Evolutionary conservation across 129 eudicot species (phyloP), one percentile per base, ranked within the genome.

Genomic region (Escallonia rubra): DNA sequence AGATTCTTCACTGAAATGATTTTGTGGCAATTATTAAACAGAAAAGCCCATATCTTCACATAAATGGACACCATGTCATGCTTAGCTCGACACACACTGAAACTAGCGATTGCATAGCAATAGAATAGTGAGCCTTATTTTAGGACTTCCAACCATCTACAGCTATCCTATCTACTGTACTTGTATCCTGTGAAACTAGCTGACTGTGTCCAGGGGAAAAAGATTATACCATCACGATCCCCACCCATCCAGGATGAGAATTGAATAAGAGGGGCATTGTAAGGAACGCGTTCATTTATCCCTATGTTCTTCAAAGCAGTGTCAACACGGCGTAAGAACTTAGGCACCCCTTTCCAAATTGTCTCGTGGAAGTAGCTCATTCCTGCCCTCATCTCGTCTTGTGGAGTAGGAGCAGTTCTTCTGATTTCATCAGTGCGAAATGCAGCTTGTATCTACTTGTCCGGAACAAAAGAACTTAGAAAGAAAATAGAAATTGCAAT

Each of bases 241-340:
- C 99, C 99, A 51, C 99, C 99, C 99, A 93, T 93, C 99, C 99
- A 93, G 14, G 99, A 93, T 42, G 99, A 93, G 59, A 93, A 93
- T 50, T 93, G 99, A 73, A 93, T 93, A 47, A 93, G 95, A 67
- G 99, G 99, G 57, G 99, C 96, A 85, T 86, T 93, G 72, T 93
- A 93, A 4, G 99, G 99, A 76, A 93, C 89, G 2, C 99, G 95
- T 58, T 93, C 99, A 73, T 89, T 82, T 47, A 93, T 93, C 67
- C 99, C 99, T 4, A 93, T 82, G 76, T 93, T 93, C 82, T 89
- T 93, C 52, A 93, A 82, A 78, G 99, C 99, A 15, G 99, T 93
- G 63, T 93, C 99, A 67, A 93, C 93, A 70, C 99, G 96, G 1
- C 99, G 87, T 46, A 93, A 80, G 75, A 93, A 93, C 64, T 89